phyloP scores from a whole-genome alignment of 2,329 filamentous ascomycete species.

The Calycina marina region DNA sequence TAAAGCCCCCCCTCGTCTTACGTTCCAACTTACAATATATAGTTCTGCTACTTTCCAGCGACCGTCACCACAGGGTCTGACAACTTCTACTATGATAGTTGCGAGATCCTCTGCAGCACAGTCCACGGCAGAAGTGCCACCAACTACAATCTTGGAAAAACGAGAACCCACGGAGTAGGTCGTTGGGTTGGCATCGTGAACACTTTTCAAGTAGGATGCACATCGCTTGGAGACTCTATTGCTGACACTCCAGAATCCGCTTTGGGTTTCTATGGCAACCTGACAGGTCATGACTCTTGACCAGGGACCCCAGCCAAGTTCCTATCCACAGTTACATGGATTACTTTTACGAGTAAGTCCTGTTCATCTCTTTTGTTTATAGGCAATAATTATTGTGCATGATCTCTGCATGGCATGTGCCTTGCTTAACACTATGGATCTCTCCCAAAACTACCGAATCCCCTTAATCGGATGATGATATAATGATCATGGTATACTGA shows the following conservation, averaged over 20 bases:
- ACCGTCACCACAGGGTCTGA: not conserved
- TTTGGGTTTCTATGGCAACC: conserved; percentile 24
- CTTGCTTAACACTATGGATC: too few relatives aligned
- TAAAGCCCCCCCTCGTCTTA: too few relatives aligned
- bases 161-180: conserved; percentile 30
- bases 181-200: conserved; percentile 35
- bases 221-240: conserved; percentile 25
- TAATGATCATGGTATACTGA: too few relatives aligned
- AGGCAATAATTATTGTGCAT: too few relatives aligned
- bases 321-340: conserved; percentile 25
- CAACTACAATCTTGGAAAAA: conserved; percentile 25
- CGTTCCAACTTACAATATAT: too few relatives aligned
- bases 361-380: conserved; percentile 7
- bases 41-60: not conserved
- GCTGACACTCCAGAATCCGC: conserved; percentile 28
- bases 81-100: conserved; percentile 25
- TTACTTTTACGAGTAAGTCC: conserved; percentile 26
- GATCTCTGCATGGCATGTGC: too few relatives aligned
- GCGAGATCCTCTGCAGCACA: conserved; percentile 25
- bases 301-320: conserved; percentile 14
- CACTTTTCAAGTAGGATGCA: conserved; percentile 31
- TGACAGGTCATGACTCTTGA: conserved; percentile 25
- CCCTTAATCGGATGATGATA: too few relatives aligned
- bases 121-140: conserved; percentile 25
- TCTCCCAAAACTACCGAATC: too few relatives aligned